These are phyloP conservation scores for thale cress (Arabidopsis thaliana) DNA, from an alignment of 345 rosid species.

Conservation along the genomic window DNA sequence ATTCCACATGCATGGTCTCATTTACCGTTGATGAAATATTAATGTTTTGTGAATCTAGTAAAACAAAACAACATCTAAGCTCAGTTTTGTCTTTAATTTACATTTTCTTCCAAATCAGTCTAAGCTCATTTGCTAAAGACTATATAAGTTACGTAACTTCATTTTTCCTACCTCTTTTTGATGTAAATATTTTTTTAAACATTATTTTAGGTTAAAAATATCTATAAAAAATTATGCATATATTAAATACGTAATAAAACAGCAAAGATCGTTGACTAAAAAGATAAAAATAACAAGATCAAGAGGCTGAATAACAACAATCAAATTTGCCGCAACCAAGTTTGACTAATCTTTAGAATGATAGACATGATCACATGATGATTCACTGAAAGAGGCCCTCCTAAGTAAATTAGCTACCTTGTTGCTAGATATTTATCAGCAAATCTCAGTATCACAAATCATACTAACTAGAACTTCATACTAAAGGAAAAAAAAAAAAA, in stretches of 20 bases:
- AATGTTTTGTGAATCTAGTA: background rate
- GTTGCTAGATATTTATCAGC: background rate
- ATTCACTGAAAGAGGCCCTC: background rate
- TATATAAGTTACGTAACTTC: background rate
- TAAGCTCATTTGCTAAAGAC: no score
- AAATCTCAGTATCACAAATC: slow-evolving; percentile 6
- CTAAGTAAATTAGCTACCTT: background rate
- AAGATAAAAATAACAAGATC: background rate
- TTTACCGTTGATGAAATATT: background rate
- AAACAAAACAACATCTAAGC: background rate
- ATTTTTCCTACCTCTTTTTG: no score
- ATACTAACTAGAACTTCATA: background rate
- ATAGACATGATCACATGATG: background rate
- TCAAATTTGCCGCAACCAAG: background rate
- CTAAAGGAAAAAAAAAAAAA: no score
- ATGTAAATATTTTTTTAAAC: no score
- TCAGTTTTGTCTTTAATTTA: no score
- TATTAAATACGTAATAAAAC: no score
- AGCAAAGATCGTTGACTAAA: no score
- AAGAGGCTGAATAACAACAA: background rate
- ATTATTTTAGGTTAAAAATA: no score
- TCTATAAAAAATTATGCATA: no score
- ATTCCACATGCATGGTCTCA: background rate
- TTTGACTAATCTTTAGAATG: slow-evolving; percentile 24
- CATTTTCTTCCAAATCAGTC: no score